Evolutionary conservation across 805 yeast genomes (phyloP), one percentile per base, ranked within the genome.

Genomic region (Metschnikowia arizonensis): DNA sequence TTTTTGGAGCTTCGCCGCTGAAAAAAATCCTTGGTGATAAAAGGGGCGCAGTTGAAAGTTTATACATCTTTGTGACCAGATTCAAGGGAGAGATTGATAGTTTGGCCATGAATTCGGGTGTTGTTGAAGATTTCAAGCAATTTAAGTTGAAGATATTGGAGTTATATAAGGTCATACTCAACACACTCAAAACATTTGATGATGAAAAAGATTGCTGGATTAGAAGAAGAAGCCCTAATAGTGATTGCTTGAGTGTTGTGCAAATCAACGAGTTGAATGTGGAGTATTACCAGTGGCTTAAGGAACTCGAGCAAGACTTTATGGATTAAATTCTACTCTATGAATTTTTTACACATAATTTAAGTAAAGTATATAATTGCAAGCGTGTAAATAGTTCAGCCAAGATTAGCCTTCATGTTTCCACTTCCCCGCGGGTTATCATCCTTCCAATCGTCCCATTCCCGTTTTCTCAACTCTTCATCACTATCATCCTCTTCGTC

Each of bases 381-480:
- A 15, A 28, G n/a, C 10, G 14, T 28, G 38, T 34, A 23, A 21
- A 19, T n/a, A 7, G 12, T 4, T 38, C 55, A 71, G 9, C 76
- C 75, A 18, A 71, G 52, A 51, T 71, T 71, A 15, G 64, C 69
- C 32, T 61, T 79, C 38, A 90, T 88, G 60, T 91, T 91, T 9
- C 99, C 99, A 46, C 90, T 82, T 6, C 99, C 99, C 57, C 79
- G 81, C 0, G 89, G 85, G 60, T 88, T 81, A 3, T 79, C 79
- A 50, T 93, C 99, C 37, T 82, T 81, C 73, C 91, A 93, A 49
- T 86, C 95, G 65, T 93, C 99, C 98, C 98, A 93, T 33, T 78
- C 76, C 46, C 99, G 74, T 45, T 83, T 80, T 58, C 85, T 81
- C 55, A 83, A 77, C 4, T 96, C 89, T 52, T 81, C 83, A 18